phyloP scores from a whole-genome alignment of 148 eudicot species.

The Nyssa sinensis region DNA sequence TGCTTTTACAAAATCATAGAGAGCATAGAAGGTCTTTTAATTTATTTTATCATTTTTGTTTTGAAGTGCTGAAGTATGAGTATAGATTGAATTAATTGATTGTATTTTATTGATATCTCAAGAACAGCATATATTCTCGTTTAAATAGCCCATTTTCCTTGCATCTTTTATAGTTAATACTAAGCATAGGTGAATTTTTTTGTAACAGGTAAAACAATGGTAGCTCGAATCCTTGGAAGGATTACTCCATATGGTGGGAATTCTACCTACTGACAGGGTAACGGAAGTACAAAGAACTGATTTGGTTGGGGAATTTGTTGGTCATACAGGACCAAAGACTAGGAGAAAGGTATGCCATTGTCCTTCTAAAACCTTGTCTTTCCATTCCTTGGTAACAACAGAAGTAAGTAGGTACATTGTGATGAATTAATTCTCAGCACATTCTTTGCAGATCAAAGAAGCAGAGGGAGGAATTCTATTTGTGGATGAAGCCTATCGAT shows the following conservation, averaged over 20 bases:
- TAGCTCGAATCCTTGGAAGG: conserved; percentile 97
- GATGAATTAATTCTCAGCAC: background rate
- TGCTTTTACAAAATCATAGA: background rate
- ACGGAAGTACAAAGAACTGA: conserved; percentile 99
- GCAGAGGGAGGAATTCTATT: conserved; percentile 97
- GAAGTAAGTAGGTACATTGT: background rate
- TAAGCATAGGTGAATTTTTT: conserved; percentile 6
- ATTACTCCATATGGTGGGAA: conserved; percentile 88
- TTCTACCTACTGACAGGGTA: conserved; percentile 87
- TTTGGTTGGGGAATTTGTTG: conserved; percentile 97
- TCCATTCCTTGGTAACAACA: background rate
- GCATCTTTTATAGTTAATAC: background rate
- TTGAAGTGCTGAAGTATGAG: background rate
- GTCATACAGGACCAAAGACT: conserved; percentile 98
- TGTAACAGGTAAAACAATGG: conserved; percentile 91
- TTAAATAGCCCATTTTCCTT: background rate
- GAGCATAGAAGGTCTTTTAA: no score
- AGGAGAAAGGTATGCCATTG: conserved; percentile 70
- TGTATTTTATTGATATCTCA: background rate
- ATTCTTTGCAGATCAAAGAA: conserved; percentile 69
- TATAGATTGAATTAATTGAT: background rate
- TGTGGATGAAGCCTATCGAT: conserved; percentile 96
- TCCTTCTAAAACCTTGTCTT: background rate
- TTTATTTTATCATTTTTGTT: background rate
- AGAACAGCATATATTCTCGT: background rate